Evolutionary conservation across 208 protist genomes (phyloP).

Genomic region (Acanthamoeba culbertsoni): DNA sequence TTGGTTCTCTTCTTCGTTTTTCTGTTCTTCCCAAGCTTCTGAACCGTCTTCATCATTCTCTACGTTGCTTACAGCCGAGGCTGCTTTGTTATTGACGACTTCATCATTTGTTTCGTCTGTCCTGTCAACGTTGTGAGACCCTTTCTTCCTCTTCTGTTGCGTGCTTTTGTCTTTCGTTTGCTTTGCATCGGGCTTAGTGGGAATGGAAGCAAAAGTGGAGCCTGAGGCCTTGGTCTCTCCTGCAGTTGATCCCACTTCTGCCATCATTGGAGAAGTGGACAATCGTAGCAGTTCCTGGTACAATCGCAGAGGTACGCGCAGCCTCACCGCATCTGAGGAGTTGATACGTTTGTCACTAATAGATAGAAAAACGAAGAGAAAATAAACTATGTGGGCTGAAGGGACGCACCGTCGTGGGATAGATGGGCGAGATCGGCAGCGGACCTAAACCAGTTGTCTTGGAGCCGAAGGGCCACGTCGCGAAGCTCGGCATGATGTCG

Average conservation of each 20-base stretch:
- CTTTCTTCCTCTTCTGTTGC: too few relatives aligned
- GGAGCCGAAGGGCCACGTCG: not conserved
- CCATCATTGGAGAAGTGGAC: not conserved
- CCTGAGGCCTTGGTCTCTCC: not conserved
- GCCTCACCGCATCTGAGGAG: not conserved
- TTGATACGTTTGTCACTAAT: not conserved
- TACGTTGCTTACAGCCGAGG: not conserved
- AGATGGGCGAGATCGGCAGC: not conserved
- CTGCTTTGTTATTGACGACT: not conserved
- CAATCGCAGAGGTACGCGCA: not conserved
- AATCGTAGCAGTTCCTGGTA: not conserved
- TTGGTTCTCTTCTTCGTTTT: not conserved
- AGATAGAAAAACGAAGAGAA: not conserved
- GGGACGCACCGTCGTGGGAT: not conserved
- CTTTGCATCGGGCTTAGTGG: too few relatives aligned
- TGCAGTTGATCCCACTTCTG: not conserved
- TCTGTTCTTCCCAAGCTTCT: too few relatives aligned
- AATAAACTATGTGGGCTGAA: not conserved
- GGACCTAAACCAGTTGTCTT: not conserved
- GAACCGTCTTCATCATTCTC: not conserved
- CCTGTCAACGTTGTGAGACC: not conserved
- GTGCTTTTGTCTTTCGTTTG: too few relatives aligned
- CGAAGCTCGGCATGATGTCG: too few relatives aligned
- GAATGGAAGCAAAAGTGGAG: not conserved
- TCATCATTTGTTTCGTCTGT: not conserved